Evolutionary conservation across 495 filamentous ascomycete genomes (phyloP).

Genomic region (Aspergillus asperescens): DNA sequence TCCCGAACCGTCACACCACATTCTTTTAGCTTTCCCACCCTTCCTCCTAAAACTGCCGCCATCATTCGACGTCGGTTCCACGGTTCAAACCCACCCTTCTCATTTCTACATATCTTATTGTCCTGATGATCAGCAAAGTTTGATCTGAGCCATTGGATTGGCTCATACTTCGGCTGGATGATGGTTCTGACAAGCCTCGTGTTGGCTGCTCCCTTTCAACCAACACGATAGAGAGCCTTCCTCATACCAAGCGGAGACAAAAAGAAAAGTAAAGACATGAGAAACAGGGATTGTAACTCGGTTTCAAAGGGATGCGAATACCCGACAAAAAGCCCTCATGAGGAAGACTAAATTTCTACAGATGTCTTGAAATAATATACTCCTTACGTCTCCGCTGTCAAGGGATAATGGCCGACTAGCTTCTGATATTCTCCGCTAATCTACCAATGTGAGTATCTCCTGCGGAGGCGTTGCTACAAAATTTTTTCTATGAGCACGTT

Average conservation of each 20-base stretch:
- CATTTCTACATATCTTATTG: conserved; percentile 10
- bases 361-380: conserved; percentile 5
- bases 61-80: conserved; percentile 20
- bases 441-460: not conserved
- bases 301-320: not conserved
- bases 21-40: conserved; percentile 12
- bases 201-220: not conserved
- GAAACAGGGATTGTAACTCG: not conserved
- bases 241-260: not conserved
- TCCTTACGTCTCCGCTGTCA: conserved; percentile 5
- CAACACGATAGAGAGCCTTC: conserved; percentile 4
- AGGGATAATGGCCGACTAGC: not conserved
- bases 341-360: not conserved
- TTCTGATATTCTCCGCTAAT: not conserved
- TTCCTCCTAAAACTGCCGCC: conserved; percentile 15
- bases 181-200: conserved; percentile 11
- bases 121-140: conserved; percentile 18
- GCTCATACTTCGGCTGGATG: conserved; percentile 10
- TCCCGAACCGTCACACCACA: conserved; percentile 20
- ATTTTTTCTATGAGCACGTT: conserved; percentile 7
- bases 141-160: conserved; percentile 11
- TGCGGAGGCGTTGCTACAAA: not conserved
- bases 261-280: not conserved
- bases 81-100: conserved; percentile 14
- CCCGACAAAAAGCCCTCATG: not conserved